phyloP scores from a whole-genome alignment of 352 stramenopile genomes.

The Phytophthora lateralis region DNA sequence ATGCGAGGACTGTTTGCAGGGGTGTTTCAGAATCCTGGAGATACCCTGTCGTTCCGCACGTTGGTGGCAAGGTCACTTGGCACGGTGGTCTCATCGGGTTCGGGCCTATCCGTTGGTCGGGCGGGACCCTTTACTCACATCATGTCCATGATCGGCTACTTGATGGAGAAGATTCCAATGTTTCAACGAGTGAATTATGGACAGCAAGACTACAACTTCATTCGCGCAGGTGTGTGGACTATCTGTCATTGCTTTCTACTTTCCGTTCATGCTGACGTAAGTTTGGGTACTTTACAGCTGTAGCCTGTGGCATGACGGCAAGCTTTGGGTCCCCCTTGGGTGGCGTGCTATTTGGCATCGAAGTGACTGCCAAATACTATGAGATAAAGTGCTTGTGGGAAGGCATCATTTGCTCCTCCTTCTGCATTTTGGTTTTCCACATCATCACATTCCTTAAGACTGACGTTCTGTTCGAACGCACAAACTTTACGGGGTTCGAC shows the following conservation, averaged over 20 bases:
- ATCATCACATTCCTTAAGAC: slow-evolving; percentile 77
- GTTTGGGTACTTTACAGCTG: slow-evolving; percentile 29
- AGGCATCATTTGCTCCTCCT: slow-evolving; percentile 78
- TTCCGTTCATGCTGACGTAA: neutral
- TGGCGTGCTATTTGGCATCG: slow-evolving; percentile 81
- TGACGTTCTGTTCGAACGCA: slow-evolving; percentile 79
- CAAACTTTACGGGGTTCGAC: slow-evolving; percentile 76
- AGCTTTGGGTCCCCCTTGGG: slow-evolving; percentile 83
- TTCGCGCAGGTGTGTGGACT: slow-evolving; percentile 54
- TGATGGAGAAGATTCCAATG: slow-evolving; percentile 64
- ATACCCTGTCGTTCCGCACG: slow-evolving; percentile 65
- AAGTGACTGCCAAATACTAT: slow-evolving; percentile 84
- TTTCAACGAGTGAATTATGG: slow-evolving; percentile 75
- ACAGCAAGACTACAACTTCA: slow-evolving; percentile 72
- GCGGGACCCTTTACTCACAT: slow-evolving; percentile 80
- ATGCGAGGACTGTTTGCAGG: slow-evolving; percentile 79
- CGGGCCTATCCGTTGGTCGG: slow-evolving; percentile 69
- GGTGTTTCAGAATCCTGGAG: slow-evolving; percentile 73
- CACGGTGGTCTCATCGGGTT: slow-evolving; percentile 66
- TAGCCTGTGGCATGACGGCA: slow-evolving; percentile 79
- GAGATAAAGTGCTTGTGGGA: slow-evolving; percentile 88
- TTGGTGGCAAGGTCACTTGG: slow-evolving; percentile 73
- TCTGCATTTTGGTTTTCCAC: slow-evolving; percentile 81
- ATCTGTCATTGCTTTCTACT: neutral
- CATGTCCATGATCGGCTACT: slow-evolving; percentile 71